A percentile compares a stretch with the other conserved stretches of the same genome.
phyloP scores from a whole-genome alignment of 805 yeast genomes.

The Priceomyces medius region DNA sequence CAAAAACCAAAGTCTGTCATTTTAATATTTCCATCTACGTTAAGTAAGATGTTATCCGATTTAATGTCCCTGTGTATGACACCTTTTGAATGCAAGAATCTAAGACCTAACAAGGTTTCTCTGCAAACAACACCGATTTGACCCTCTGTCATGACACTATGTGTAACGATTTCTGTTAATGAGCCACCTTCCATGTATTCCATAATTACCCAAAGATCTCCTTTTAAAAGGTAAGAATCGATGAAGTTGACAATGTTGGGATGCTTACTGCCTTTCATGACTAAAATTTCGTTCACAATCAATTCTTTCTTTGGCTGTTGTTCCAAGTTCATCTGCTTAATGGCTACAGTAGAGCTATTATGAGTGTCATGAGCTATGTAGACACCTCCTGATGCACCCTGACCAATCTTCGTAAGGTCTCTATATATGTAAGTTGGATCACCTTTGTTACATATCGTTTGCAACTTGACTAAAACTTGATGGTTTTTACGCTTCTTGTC shows the following conservation, averaged over 20 bases:
- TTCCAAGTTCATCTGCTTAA: slow-evolving; percentile 93
- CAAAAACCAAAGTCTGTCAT: slow-evolving; percentile 96
- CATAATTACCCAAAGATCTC: slow-evolving; percentile 95
- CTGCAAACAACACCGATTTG: slow-evolving; percentile 95
- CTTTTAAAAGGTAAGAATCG: slow-evolving; percentile 74
- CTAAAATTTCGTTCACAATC: slow-evolving; percentile 91
- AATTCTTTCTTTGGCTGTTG: slow-evolving; percentile 95
- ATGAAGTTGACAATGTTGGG: slow-evolving; percentile 91
- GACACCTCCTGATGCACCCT: slow-evolving; percentile 98
- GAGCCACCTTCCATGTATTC: slow-evolving; percentile 99
- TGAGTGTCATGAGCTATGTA: slow-evolving; percentile 74
- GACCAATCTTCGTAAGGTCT: slow-evolving; percentile 83
- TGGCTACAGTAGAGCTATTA: slow-evolving; percentile 68
- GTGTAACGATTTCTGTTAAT: slow-evolving; percentile 91
- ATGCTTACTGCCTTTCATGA: slow-evolving; percentile 90
- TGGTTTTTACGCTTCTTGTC: slow-evolving; percentile 71
- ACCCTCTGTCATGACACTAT: slow-evolving; percentile 84
- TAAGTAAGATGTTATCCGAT: slow-evolving; percentile 85
- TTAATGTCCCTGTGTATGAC: slow-evolving; percentile 96
- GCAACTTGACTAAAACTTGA: slow-evolving; percentile 67
- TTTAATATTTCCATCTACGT: slow-evolving; percentile 84
- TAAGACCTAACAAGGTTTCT: slow-evolving; percentile 83
- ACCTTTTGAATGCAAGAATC: slow-evolving; percentile 86
- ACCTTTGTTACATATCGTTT: slow-evolving; percentile 76
- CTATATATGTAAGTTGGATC: slow-evolving; percentile 75